Percentiles rank a stretch among this genome's conserved stretches.
These are phyloP conservation scores for Spongiforma sp. DNA, from an alignment of 1,284 basidiomycete species.

Conservation along the genomic window DNA sequence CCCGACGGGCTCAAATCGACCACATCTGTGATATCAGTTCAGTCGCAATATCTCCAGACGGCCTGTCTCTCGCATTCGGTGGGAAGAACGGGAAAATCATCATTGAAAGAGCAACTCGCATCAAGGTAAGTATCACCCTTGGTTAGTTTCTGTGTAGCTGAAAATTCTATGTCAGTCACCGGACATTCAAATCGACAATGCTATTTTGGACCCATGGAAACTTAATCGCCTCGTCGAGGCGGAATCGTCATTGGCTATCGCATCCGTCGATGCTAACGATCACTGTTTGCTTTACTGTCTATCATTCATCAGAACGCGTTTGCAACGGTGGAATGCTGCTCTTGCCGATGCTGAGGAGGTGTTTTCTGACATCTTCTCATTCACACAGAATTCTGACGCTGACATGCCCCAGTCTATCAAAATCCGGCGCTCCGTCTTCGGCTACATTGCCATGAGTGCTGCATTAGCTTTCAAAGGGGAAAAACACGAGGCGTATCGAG, in stretches of 20 bases:
- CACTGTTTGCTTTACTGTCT: neutral
- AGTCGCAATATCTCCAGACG: neutral
- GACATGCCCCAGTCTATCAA: constrained; percentile 15
- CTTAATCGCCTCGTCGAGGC: too few species aligned
- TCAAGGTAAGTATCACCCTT: neutral
- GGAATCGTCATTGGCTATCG: too few species aligned
- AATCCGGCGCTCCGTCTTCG: constrained; percentile 20
- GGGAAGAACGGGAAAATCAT: neutral
- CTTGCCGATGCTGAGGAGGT: constrained; percentile 24
- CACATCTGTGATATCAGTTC: neutral
- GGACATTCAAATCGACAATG: too few species aligned
- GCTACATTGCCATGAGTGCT: constrained; percentile 25
- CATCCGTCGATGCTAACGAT: neutral
- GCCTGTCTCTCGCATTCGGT: neutral
- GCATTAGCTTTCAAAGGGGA: constrained; percentile 4
- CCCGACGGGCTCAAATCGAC: neutral
- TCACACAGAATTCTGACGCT: neutral
- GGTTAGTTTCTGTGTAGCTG: too few species aligned
- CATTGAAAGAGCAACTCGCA: neutral
- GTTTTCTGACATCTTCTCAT: neutral
- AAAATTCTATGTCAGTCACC: too few species aligned
- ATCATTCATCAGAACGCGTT: constrained; percentile 10
- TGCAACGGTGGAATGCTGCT: constrained; percentile 12
- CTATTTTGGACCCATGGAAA: too few species aligned
- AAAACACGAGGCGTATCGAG: too few species aligned